Base-by-base conservation (phyloP, 1,284 basidiomycete species). In the Volvariella surrecta region DNA sequence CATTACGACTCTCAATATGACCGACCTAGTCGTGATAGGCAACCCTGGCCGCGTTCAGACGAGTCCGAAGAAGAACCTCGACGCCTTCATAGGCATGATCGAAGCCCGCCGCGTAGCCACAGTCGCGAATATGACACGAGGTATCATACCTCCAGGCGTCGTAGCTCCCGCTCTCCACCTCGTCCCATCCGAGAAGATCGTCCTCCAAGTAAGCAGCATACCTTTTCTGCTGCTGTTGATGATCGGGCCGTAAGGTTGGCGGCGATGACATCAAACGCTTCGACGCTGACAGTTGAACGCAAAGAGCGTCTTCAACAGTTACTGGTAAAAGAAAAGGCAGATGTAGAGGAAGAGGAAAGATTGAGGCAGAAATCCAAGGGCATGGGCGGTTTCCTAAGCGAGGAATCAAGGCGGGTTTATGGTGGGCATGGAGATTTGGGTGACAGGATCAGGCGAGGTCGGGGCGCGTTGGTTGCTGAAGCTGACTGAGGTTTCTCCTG, bases 241-340 rank as follows among this genome's bases (percentile, higher is more conserved):
- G 80, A 85, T 43, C 85, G 91, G 22, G 82, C 82, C 2, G 86
- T 88, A 17, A 81, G 85, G 22, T 70, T 97, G 15, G 91, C 89
- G 0, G 86, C 89, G 8, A 96, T 97, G 93, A 67, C 81, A 19
- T 61, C 73, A 1, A 77, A 85, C 50, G 93, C 93, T 1, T 60
- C 67, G 19, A 58, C 64, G 13, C 71, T 92, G 67, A 70, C 73
- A 31, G 56, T 59, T 1, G 80, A 89, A 44, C 76, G 89, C n/a
- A 74, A 81, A 50, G 73, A 79, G 50, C 76, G 82, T 32, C 63
- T 89, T 8, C 67, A 74, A 1, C 63, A 62, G 9, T 59, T 88
- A 43, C 62, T 86, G 31, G 81, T 78, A 55, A 76, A 74, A 56
- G 85, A 89, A 60, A 86, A 82, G 57, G 79, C 74, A 3, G 82